phyloP scores from a whole-genome alignment of 2,329 filamentous ascomycete species.

The Clarireedia paspali region DNA sequence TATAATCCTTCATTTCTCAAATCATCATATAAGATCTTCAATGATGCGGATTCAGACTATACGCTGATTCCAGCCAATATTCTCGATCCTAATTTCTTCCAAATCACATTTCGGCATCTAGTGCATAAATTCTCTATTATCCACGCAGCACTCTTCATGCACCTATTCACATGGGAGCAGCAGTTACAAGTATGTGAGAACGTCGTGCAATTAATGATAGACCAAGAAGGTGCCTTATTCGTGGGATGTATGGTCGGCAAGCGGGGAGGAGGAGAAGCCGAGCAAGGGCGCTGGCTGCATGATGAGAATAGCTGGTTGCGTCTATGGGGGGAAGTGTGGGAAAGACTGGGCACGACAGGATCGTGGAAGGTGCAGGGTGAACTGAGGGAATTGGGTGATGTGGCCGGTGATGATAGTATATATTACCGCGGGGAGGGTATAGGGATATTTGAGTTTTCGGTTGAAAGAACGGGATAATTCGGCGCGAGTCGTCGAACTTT shows the following conservation, averaged over 20 bases:
- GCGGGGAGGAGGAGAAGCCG: not conserved
- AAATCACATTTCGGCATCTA: slow-evolving; percentile 1
- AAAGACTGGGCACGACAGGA: not conserved
- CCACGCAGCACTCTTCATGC: slow-evolving; percentile 8
- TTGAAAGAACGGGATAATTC: not conserved
- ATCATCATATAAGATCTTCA: slow-evolving; percentile 32
- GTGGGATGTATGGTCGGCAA: slow-evolving; percentile 6
- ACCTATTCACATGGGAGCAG: slow-evolving; percentile 10
- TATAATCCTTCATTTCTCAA: slow-evolving; percentile 28
- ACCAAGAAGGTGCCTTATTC: not conserved
- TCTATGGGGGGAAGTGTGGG: slow-evolving; percentile 6
- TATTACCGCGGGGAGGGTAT: not conserved
- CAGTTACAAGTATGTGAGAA: slow-evolving; percentile 6
- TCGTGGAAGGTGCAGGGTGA: slow-evolving; percentile 7
- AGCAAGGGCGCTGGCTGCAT: slow-evolving; percentile 6
- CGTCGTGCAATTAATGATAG: not conserved
- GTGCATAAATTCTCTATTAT: slow-evolving; percentile 7
- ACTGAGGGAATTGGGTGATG: not conserved
- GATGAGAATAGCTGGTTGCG: slow-evolving; percentile 6
- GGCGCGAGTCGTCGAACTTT: not conserved
- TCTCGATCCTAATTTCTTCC: slow-evolving; percentile 7
- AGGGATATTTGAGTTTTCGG: slow-evolving; percentile 3
- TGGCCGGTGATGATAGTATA: not conserved
- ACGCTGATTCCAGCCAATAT: slow-evolving; percentile 6
- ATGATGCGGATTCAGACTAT: slow-evolving; percentile 22